phyloP scores from a whole-genome alignment of 345 rosid genomes.

The Corchorus olitorius region DNA sequence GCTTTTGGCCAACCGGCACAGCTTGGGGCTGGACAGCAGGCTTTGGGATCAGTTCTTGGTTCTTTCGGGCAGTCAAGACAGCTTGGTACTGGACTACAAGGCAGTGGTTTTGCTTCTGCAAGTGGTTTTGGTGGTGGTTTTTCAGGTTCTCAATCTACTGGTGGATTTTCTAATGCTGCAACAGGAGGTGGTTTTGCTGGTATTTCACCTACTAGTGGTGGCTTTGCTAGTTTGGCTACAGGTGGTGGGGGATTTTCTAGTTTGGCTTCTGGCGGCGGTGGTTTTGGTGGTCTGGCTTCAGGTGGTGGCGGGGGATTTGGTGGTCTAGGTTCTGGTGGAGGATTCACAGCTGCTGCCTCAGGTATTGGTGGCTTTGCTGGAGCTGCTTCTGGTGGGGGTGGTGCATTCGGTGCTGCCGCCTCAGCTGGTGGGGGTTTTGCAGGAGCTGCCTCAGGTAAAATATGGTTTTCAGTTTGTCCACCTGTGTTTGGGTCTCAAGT shows the following conservation, averaged over 20 bases:
- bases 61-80: slow-evolving; percentile 96
- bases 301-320: slow-evolving; percentile 49
- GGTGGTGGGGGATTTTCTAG: slow-evolving; percentile 59
- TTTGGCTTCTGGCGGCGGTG: slow-evolving; percentile 44
- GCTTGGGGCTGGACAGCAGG: slow-evolving; percentile 83
- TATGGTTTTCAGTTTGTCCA: not conserved
- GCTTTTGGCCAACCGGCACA: slow-evolving; percentile 85
- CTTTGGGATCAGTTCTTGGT: slow-evolving; percentile 92
- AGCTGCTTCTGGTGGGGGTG: slow-evolving; percentile 42
- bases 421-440: slow-evolving; percentile 50
- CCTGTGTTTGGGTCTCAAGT: not conserved
- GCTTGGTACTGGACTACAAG: slow-evolving; percentile 66
- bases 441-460: slow-evolving; percentile 31
- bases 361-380: slow-evolving; percentile 44
- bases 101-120: slow-evolving; percentile 60
- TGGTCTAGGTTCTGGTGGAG: slow-evolving; percentile 21
- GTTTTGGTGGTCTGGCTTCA: slow-evolving; percentile 45
- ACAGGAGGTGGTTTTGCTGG: slow-evolving; percentile 49
- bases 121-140: slow-evolving; percentile 60
- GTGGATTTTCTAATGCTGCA: slow-evolving; percentile 61
- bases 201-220: slow-evolving; percentile 37
- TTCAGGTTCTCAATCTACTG: slow-evolving; percentile 46
- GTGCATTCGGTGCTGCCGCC: slow-evolving; percentile 46
- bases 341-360: slow-evolving; percentile 21
- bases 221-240: slow-evolving; percentile 46